Percentiles rank a stretch among this genome's conserved stretches.
These are phyloP conservation scores for Candida ulmi DNA, from an alignment of 805 yeast genomes.

Conservation along the genomic window DNA sequence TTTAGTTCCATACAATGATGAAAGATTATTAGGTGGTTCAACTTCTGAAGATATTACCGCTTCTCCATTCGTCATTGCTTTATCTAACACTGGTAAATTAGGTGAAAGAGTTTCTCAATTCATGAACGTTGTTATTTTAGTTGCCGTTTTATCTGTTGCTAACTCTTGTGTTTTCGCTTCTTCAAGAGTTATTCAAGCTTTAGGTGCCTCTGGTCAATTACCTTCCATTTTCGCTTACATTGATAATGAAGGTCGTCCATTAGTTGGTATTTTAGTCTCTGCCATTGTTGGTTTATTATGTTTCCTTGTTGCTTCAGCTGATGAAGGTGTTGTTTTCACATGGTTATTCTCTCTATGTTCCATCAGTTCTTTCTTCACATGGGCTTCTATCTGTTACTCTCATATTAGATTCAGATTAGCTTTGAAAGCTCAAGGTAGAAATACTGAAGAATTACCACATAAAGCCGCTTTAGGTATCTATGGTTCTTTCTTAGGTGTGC, in stretches of 20 bases:
- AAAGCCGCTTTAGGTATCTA: slow-evolving; percentile 51
- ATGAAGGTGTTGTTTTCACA: slow-evolving; percentile 50
- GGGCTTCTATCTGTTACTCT: slow-evolving; percentile 55
- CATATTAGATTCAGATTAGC: slow-evolving; percentile 59
- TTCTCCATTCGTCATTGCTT: slow-evolving; percentile 77
- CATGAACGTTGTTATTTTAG: slow-evolving; percentile 62
- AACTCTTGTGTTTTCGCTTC: slow-evolving; percentile 66
- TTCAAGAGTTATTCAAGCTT: slow-evolving; percentile 59
- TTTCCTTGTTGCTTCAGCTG: slow-evolving; percentile 47
- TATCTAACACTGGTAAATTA: slow-evolving; percentile 53
- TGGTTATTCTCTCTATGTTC: slow-evolving; percentile 65
- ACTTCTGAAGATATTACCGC: slow-evolving; percentile 57
- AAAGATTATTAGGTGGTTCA: slow-evolving; percentile 40
- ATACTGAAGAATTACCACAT: slow-evolving; percentile 51
- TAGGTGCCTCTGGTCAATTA: slow-evolving; percentile 59
- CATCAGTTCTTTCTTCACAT: slow-evolving; percentile 54
- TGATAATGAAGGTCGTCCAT: slow-evolving; percentile 65
- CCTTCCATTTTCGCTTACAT: slow-evolving; percentile 56
- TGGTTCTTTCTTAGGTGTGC: slow-evolving; percentile 52
- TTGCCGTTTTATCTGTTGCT: slow-evolving; percentile 69
- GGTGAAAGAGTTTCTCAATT: slow-evolving; percentile 55
- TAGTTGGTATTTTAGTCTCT: slow-evolving; percentile 48
- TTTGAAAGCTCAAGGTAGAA: slow-evolving; percentile 47
- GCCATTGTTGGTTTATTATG: slow-evolving; percentile 52
- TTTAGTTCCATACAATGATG: slow-evolving; percentile 61